These are phyloP conservation scores for Pseudoturritis turrita DNA, from an alignment of 345 rosid genomes.

Conservation along the genomic window DNA sequence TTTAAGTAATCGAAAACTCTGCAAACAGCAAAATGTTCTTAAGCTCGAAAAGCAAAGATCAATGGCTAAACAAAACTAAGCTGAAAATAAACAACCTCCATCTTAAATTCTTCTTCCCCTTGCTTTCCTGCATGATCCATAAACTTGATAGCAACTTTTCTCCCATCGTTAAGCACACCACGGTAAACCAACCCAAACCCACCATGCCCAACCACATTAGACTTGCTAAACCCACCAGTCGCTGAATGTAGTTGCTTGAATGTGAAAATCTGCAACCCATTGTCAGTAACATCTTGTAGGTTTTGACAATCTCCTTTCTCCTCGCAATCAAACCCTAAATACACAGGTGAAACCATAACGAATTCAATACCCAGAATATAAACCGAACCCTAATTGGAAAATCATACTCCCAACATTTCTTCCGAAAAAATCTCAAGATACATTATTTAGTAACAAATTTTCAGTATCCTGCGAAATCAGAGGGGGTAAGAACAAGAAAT, in stretches of 20 bases:
- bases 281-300: slow-evolving; percentile 39
- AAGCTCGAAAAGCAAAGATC: neutral
- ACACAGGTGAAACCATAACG: neutral
- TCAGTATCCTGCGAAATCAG: neutral
- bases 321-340: slow-evolving; percentile 47
- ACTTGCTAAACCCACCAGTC: slow-evolving; percentile 83
- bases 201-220: slow-evolving; percentile 88
- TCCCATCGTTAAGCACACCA: slow-evolving; percentile 62
- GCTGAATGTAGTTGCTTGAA: slow-evolving; percentile 88
- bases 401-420: neutral
- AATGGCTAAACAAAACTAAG: neutral
- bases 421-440: neutral
- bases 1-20: neutral
- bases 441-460: neutral
- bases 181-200: slow-evolving; percentile 73
- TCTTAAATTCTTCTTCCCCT: slow-evolving; percentile 86
- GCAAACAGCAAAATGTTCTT: neutral
- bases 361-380: neutral
- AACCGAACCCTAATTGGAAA: neutral
- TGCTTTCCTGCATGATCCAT: slow-evolving; percentile 90
- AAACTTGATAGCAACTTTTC: slow-evolving; percentile 70
- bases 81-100: slow-evolving; percentile 52
- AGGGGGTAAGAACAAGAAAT: neutral
- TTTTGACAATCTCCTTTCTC: slow-evolving; percentile 41
- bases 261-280: slow-evolving; percentile 63